These are phyloP conservation scores for Mesembryanthemum crystallinum DNA, from an alignment of 148 eudicot species.

Conservation along the genomic window DNA sequence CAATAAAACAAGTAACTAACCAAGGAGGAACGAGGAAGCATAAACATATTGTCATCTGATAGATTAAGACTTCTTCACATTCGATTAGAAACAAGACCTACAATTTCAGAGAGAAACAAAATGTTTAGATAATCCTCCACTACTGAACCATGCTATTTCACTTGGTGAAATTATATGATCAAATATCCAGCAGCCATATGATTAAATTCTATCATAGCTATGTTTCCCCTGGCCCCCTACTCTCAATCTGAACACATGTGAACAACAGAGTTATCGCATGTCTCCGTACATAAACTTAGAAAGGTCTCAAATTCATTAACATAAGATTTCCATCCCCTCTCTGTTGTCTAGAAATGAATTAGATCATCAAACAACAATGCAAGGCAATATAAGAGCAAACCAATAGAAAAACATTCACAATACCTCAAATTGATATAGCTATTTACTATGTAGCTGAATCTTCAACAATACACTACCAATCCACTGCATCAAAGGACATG, in stretches of 20 bases:
- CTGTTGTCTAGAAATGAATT: background rate
- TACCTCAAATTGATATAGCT: conserved; percentile 1
- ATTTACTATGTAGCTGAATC: background rate
- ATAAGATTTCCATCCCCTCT: background rate
- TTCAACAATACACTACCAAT: background rate
- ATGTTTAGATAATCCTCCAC: no score
- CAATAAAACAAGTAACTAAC: background rate
- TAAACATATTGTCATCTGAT: background rate
- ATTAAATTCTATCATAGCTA: no score
- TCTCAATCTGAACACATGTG: no score
- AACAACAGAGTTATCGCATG: background rate
- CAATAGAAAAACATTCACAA: background rate
- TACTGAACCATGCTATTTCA: no score
- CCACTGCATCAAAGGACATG: background rate
- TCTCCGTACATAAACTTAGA: no score
- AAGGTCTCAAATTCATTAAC: no score
- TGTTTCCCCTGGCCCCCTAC: no score
- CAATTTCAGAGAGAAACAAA: no score
- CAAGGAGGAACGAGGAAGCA: background rate
- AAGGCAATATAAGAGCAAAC: background rate
- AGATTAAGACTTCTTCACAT: background rate
- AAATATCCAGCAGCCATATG: no score
- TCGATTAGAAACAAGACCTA: no score
- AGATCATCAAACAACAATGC: background rate
- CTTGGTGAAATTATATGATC: no score